Evolutionary conservation across 2,329 filamentous ascomycete genomes (phyloP).

Genomic region (Cryphonectria japonica): DNA sequence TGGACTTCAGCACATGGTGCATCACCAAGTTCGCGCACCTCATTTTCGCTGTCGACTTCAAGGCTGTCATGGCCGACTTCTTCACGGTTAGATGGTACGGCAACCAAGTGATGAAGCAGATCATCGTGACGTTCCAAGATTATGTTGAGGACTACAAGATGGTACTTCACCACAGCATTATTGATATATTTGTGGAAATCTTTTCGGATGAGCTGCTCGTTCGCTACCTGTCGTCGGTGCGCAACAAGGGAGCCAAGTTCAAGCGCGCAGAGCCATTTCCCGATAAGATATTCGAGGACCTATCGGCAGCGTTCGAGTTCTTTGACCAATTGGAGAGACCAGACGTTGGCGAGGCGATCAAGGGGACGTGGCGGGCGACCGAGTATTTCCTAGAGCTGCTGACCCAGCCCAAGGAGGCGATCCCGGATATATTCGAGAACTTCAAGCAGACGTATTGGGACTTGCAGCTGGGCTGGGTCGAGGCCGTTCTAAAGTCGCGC

Average conservation of each 20-base stretch:
- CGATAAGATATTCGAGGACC: slow-evolving; percentile 92
- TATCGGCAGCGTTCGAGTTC: slow-evolving; percentile 87
- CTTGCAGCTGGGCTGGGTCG: slow-evolving; percentile 92
- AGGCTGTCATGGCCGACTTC: slow-evolving; percentile 79
- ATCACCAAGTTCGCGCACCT: slow-evolving; percentile 84
- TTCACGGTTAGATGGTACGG: slow-evolving; percentile 92
- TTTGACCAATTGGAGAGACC: slow-evolving; percentile 74
- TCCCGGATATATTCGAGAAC: slow-evolving; percentile 77
- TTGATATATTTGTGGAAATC: slow-evolving; percentile 92
- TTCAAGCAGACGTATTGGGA: slow-evolving; percentile 94
- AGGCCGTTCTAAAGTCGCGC: slow-evolving; percentile 80
- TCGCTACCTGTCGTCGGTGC: slow-evolving; percentile 80
- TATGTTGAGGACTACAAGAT: slow-evolving; percentile 87
- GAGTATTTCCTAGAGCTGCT: slow-evolving; percentile 82
- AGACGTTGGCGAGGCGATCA: slow-evolving; percentile 74
- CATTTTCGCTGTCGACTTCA: slow-evolving; percentile 91
- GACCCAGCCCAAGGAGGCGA: slow-evolving; percentile 71
- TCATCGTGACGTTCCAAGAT: slow-evolving; percentile 93
- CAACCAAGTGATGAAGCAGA: slow-evolving; percentile 85
- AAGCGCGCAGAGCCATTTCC: slow-evolving; percentile 83
- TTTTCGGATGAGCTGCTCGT: slow-evolving; percentile 89
- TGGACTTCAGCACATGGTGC: slow-evolving; percentile 93
- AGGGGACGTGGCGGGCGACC: slow-evolving; percentile 89
- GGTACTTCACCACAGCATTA: slow-evolving; percentile 82
- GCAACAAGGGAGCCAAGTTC: slow-evolving; percentile 91